These are phyloP conservation scores for Calonectria honghensis DNA, from an alignment of 2,329 filamentous ascomycete genomes.

Conservation along the genomic window DNA sequence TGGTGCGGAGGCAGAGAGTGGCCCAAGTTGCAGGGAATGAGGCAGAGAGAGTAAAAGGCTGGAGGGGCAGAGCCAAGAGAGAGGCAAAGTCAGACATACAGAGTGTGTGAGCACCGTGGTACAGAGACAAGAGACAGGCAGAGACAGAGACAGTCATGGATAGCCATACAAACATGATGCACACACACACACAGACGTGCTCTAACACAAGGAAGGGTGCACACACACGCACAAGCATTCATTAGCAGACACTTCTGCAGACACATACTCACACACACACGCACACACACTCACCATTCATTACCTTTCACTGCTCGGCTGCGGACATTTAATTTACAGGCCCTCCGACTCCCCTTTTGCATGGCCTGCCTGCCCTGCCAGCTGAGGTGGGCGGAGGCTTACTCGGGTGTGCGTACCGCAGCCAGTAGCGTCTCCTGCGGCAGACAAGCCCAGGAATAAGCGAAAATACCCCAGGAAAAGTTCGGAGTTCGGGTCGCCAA, in stretches of 20 bases:
- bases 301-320: neutral
- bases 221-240: neutral
- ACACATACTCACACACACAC: neutral
- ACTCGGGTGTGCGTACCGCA: neutral
- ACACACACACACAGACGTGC: neutral
- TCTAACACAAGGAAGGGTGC: neutral
- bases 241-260: no score
- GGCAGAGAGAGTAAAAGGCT: neutral
- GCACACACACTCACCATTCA: neutral
- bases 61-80: neutral
- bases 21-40: neutral
- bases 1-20: neutral
- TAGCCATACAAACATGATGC: neutral
- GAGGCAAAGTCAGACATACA: neutral
- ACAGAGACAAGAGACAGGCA: neutral
- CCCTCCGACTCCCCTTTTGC: neutral
- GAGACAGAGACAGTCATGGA: neutral
- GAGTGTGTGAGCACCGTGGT: neutral
- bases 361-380: slow-evolving; percentile 1
- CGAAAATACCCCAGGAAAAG: slow-evolving; percentile 28
- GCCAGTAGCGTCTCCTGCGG: neutral
- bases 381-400: slow-evolving; percentile 19
- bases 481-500: slow-evolving; percentile 25
- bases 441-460: slow-evolving; percentile 6
- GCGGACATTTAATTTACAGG: slow-evolving; percentile 18